These are phyloP conservation scores for Solanum chmielewskii DNA, from an alignment of 257 asterid genomes.

Conservation along the genomic window DNA sequence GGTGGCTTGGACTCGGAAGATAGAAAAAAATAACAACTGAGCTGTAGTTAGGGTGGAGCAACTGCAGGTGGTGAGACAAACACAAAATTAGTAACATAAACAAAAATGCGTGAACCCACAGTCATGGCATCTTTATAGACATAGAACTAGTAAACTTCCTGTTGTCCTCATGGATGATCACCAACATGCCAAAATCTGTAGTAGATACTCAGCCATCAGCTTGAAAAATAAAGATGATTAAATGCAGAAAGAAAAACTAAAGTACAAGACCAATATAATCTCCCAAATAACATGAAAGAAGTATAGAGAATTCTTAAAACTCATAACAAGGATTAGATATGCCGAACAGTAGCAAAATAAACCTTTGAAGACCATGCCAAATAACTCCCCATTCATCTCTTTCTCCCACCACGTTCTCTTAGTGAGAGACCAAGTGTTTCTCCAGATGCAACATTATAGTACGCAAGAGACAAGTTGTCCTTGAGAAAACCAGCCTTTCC, in stretches of 20 bases:
- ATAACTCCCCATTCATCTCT: conserved; percentile 49
- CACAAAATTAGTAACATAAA: conserved; percentile 12
- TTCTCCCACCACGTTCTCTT: conserved; percentile 98
- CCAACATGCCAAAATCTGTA: conserved; percentile 19
- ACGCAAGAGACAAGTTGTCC: conserved; percentile 90
- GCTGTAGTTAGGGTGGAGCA: conserved; percentile 12
- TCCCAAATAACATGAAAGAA: conserved; percentile 12
- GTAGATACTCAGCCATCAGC: conserved; percentile 23
- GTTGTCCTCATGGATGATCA: conserved; percentile 17
- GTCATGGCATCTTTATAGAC: not conserved
- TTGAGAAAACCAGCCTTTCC: conserved; percentile 97
- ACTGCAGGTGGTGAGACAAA: conserved; percentile 21
- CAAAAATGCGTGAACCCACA: not conserved
- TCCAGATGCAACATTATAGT: conserved; percentile 68
- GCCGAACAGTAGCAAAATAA: conserved; percentile 11
- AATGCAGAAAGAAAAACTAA: conserved; percentile 1
- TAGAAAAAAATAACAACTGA: conserved; percentile 9
- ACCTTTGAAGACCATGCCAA: conserved; percentile 16
- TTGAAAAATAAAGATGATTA: not conserved
- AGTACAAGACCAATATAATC: conserved; percentile 21
- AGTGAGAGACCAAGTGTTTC: conserved; percentile 70
- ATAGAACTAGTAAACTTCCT: conserved; percentile 13
- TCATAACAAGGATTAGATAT: conserved; percentile 11
- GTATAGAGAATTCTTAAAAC: not conserved
- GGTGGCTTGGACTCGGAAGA: not conserved